These are phyloP conservation scores for Yamadazyma epiphylla DNA, from an alignment of 1,139 yeast species.

Conservation along the genomic window DNA sequence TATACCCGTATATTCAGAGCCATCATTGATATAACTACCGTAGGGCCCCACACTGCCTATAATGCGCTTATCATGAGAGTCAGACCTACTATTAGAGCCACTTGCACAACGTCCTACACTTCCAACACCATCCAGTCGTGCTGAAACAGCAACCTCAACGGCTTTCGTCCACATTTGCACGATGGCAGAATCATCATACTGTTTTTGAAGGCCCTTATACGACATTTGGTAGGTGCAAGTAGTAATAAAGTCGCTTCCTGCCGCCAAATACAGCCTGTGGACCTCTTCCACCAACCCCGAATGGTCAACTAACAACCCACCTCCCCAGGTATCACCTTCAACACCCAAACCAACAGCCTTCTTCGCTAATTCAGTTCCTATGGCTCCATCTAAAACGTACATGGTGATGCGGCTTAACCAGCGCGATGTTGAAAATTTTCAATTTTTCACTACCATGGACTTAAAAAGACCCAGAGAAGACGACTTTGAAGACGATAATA, in stretches of 20 bases:
- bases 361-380: slow-evolving; percentile 28
- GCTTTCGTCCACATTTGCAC: slow-evolving; percentile 26
- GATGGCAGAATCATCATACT: slow-evolving; percentile 18
- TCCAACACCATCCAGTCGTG: too few relatives aligned
- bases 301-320: slow-evolving; percentile 44
- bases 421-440: background rate
- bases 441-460: slow-evolving; percentile 3
- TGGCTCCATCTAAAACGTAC: slow-evolving; percentile 27
- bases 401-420: slow-evolving; percentile 1
- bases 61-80: slow-evolving; percentile 26
- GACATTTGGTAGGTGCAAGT: slow-evolving; percentile 67
- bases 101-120: too few relatives aligned
- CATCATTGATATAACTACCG: slow-evolving; percentile 63
- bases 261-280: slow-evolving; percentile 46
- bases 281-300: slow-evolving; percentile 47
- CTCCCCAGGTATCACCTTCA: slow-evolving; percentile 52
- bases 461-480: slow-evolving; percentile 12
- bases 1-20: slow-evolving; percentile 66
- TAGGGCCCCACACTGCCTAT: slow-evolving; percentile 68
- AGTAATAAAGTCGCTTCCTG: slow-evolving; percentile 55
- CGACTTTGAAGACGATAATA: slow-evolving; percentile 12
- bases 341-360: slow-evolving; percentile 8
- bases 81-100: slow-evolving; percentile 1
- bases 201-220: slow-evolving; percentile 20
- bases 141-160: slow-evolving; percentile 27